Evolutionary conservation across 306 rosid species (phyloP), one percentile per base, ranked within the genome.

Genomic region (Cucumis cinereus): DNA sequence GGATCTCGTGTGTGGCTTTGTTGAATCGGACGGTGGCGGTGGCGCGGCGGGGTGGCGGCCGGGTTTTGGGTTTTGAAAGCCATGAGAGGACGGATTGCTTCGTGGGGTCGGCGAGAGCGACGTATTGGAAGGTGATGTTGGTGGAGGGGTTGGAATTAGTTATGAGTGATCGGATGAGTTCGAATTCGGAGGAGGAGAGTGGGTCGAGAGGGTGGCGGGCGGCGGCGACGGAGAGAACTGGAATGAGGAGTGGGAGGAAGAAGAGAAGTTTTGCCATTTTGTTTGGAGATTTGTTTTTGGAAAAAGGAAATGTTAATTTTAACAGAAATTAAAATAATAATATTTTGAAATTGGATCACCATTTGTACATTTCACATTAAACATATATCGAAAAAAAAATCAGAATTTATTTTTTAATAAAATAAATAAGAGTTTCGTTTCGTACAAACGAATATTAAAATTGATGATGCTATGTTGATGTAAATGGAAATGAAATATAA

Each of bases 71-170:
- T 3, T 61, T 56, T 57, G 87, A 84, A 8, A 75, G 71, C 92
- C 90, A 88, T 82, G 85, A 75, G 9, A 83, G 81, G 69, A 86
- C 54, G 3, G 76, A 7, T 36, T 77, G 22, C 61, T 90, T 88
- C 72, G 85, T 68, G 0, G 92, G 91, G 13, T 90, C 91, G 66
- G 87, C 89, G 17, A 90, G 75, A 13, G 85, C 92, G 6, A 86
- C 80, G 74, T 90, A 88, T 2, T 86, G 85, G 61, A 88, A 86
- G 22, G 81, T 83, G 15, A 88, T 35, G 64, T 73, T 85, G 15
- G 17, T 47, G 14, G 50, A 30, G 50, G 79, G 52, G 74, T 28
- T 35, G 79, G 66, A n/a, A 62, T 55, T 64, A 74, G 28, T 38
- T 53, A 90, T 74, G 17, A 84, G 77, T 81, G 84, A 73, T 78